Percentiles rank a stretch among this genome's conserved stretches.
phyloP scores from a whole-genome alignment of 2,329 filamentous ascomycete genomes.

The Calonectria henricotiae region DNA sequence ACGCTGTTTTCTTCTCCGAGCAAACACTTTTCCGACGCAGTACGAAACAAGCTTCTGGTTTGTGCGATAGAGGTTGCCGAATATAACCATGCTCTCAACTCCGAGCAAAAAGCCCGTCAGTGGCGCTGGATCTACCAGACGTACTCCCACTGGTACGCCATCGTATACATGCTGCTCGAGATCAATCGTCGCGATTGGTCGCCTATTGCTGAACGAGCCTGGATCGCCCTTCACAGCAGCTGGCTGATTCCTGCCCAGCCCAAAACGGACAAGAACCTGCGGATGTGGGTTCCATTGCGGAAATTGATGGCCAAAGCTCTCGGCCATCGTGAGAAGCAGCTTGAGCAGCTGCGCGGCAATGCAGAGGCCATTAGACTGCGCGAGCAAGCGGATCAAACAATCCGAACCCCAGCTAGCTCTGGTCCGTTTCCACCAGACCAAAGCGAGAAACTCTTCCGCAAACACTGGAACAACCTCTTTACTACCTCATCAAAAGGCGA shows the following conservation, averaged over 20 bases:
- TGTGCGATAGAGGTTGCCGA: conserved; percentile 71
- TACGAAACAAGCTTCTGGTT: conserved; percentile 65
- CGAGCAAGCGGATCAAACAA: conserved; percentile 52
- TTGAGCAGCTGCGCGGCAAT: conserved; percentile 56
- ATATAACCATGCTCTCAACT: conserved; percentile 70
- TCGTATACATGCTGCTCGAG: conserved; percentile 72
- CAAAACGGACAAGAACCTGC: conserved; percentile 52
- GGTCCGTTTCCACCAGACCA: conserved; percentile 44
- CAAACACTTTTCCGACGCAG: conserved; percentile 58
- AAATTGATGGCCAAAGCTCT: conserved; percentile 60
- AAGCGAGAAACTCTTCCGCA: conserved; percentile 20
- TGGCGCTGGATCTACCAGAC: conserved; percentile 75
- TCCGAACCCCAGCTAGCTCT: conserved; percentile 53
- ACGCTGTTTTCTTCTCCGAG: conserved; percentile 63
- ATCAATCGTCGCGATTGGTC: conserved; percentile 65
- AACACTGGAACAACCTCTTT: conserved; percentile 43
- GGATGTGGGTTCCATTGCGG: conserved; percentile 62
- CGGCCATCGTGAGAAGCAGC: conserved; percentile 58
- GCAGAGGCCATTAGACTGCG: conserved; percentile 48
- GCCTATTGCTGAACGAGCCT: conserved; percentile 64
- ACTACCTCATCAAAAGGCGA: not conserved
- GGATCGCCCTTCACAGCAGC: conserved; percentile 64
- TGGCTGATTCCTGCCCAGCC: conserved; percentile 58
- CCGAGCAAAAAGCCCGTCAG: conserved; percentile 65
- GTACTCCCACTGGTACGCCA: conserved; percentile 74